phyloP scores from a whole-genome alignment of 2,329 filamentous ascomycete species.

The Cytospora piceae region DNA sequence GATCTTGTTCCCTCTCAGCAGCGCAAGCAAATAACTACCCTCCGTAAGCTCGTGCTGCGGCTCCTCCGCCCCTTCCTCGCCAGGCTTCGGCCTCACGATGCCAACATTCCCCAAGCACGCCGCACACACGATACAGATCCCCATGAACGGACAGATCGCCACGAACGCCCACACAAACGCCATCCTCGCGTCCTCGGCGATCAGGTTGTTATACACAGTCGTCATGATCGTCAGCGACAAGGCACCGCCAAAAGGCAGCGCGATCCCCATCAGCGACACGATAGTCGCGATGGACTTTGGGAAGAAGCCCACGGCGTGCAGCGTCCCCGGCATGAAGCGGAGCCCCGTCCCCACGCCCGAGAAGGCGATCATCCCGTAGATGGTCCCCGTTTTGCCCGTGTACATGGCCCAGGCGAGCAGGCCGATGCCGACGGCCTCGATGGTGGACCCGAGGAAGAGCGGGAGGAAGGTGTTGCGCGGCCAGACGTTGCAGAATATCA shows the following conservation, averaged over 20 bases:
- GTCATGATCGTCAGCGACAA: slow-evolving; percentile 70
- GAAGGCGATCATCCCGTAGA: slow-evolving; percentile 69
- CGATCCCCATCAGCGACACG: slow-evolving; percentile 62
- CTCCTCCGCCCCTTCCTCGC: slow-evolving; percentile 13
- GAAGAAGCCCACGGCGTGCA: slow-evolving; percentile 67
- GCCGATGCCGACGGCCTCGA: slow-evolving; percentile 62
- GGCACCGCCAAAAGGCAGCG: slow-evolving; percentile 66
- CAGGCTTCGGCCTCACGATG: slow-evolving; percentile 33
- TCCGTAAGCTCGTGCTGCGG: slow-evolving; percentile 17
- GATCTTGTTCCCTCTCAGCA: background rate
- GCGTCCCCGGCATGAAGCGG: slow-evolving; percentile 54
- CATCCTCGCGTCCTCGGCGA: slow-evolving; percentile 17
- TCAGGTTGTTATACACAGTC: slow-evolving; percentile 66
- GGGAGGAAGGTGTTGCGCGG: slow-evolving; percentile 65
- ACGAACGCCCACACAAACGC: slow-evolving; percentile 69
- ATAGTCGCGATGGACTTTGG: slow-evolving; percentile 60
- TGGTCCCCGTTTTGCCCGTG: slow-evolving; percentile 48
- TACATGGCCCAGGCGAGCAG: slow-evolving; percentile 63
- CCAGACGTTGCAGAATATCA: slow-evolving; percentile 63
- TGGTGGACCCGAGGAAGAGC: slow-evolving; percentile 57
- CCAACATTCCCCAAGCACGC: slow-evolving; percentile 41
- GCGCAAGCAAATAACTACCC: slow-evolving; percentile 18
- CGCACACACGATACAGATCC: slow-evolving; percentile 36
- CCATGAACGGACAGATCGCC: slow-evolving; percentile 62
- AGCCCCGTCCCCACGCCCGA: slow-evolving; percentile 65